Conservation (phyloP, 495 filamentous ascomycete species). For the Stereocaulon alpinum region DNA sequence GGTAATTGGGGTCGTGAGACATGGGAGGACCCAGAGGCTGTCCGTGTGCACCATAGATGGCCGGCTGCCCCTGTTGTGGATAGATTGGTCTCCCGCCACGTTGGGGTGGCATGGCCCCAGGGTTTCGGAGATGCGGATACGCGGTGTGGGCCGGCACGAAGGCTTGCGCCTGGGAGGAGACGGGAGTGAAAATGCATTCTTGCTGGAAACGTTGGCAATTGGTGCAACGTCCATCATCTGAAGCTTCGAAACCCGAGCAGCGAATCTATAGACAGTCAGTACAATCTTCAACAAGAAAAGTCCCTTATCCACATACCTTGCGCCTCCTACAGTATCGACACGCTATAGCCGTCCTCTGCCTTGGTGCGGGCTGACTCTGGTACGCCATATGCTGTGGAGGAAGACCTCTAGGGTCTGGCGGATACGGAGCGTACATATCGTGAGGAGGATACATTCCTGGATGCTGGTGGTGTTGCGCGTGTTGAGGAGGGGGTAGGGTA, state of each 20-base stretch:
- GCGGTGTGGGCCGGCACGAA: constrained; percentile 73
- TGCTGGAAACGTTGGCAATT: constrained; percentile 76
- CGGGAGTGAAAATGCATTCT: constrained; percentile 78
- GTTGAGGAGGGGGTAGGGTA: constrained; percentile 24
- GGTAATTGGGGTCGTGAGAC: constrained; percentile 39
- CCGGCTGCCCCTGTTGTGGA: constrained; percentile 29
- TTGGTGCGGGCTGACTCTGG: constrained; percentile 57
- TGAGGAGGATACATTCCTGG: constrained; percentile 33
- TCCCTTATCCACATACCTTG: constrained; percentile 46
- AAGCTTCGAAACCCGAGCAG: constrained; percentile 72
- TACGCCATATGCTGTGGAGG: constrained; percentile 41
- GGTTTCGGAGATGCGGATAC: constrained; percentile 50
- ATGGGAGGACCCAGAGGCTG: constrained; percentile 54
- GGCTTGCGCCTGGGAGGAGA: constrained; percentile 72
- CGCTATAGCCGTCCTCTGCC: constrained; percentile 76
- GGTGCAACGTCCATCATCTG: constrained; percentile 65
- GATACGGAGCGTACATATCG: constrained; percentile 38
- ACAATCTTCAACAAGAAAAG: constrained; percentile 2
- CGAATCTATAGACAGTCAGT: constrained; percentile 50
- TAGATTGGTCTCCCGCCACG: constrained; percentile 34
- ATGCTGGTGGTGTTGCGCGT: constrained; percentile 25
- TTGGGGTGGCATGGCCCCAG: constrained; percentile 29
- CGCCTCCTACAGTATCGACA: constrained; percentile 73
- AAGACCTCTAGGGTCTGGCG: constrained; percentile 32
- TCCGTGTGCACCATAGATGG: constrained; percentile 65